Base-by-base conservation (phyloP, 208 protist genomes). In the Leishmania guyanensis region DNA sequence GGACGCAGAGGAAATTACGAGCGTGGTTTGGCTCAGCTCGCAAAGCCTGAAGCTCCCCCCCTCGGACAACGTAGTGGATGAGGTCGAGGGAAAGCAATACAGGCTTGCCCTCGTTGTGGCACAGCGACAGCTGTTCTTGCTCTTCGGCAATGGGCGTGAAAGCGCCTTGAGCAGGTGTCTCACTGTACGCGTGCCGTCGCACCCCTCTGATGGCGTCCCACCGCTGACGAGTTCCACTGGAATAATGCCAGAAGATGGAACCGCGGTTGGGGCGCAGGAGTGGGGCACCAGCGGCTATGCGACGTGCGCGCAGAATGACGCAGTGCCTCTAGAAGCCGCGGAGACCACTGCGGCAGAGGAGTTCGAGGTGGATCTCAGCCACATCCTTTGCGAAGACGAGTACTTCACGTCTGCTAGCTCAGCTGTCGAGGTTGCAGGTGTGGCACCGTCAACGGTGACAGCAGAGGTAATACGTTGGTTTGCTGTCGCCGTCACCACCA, bases 371-470 rank as follows among this genome's bases (percentile, higher is more conserved):
- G 62, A 68, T 9, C 58, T 82, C 8, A 39, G 69, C 29, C 62
- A 66, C 53, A 16, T 85, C 26, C 77, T 85, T 36, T 36, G 65
- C 53, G 73, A 73, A 53, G 82, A 68, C n/a, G 82, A 85, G 72
- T 82, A 85, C 77, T 79, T 85, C 72, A 85, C 82, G 17, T 62
- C 82, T 6, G 70, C 82, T 3, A 85, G 82, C 48, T 51, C 72
- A 12, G 82, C 82, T 12, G 65, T 81, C 16, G 14, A 16, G 17
- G 78, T 82, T 56, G 50, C 46, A 9, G 8, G 71, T 8, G 6
- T n/a, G 46, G 58, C 79, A 43, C 3, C 71, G 29, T 33, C 79
- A 17, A 9, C 69, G 12, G 33, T 29, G 56, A 33, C 36, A 2
- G 33, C 36, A n/a, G 53, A 5, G 3, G 62, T 22, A 26, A 16